Conservation (phyloP, 2,329 filamentous ascomycete species). For the Botryotinia narcissicola region DNA sequence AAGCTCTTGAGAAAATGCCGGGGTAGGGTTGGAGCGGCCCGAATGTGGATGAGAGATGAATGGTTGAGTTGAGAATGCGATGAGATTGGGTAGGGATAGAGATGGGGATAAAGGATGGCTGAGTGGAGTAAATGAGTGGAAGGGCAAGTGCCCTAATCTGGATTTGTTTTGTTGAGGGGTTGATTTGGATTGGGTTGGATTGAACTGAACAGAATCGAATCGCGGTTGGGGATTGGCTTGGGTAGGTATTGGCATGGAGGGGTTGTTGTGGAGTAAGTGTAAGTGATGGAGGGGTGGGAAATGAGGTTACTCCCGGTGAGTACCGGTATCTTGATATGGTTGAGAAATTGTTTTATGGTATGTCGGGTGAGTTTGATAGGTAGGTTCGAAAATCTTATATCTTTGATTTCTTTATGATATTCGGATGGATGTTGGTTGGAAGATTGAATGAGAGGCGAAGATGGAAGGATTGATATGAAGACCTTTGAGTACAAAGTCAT, state of each 20-base stretch:
- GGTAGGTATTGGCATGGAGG: not conserved
- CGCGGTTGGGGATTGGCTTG: too few relatives aligned
- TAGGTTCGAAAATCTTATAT: not conserved
- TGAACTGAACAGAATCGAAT: not conserved
- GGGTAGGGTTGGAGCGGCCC: not conserved
- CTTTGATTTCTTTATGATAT: not conserved
- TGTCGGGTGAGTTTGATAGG: not conserved
- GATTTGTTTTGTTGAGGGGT: not conserved
- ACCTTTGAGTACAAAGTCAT: not conserved
- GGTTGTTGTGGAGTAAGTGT: not conserved
- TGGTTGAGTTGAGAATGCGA: not conserved
- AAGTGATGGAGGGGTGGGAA: too few relatives aligned
- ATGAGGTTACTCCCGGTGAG: not conserved
- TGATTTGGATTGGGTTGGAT: not conserved
- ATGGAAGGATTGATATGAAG: too few relatives aligned
- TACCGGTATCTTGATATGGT: not conserved
- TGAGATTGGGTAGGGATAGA: not conserved
- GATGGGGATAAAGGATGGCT: not conserved
- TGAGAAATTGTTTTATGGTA: not conserved
- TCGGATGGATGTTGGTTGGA: not conserved
- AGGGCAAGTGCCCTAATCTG: constrained; percentile 13
- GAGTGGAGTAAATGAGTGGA: not conserved
- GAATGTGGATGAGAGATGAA: not conserved
- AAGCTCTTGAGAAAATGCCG: not conserved
- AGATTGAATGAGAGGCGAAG: too few relatives aligned